A percentile compares a stretch with the other conserved stretches of the same genome.
Conservation (phyloP, 192 early-diverging fungal species). For the Gonapodya prolifera region DNA sequence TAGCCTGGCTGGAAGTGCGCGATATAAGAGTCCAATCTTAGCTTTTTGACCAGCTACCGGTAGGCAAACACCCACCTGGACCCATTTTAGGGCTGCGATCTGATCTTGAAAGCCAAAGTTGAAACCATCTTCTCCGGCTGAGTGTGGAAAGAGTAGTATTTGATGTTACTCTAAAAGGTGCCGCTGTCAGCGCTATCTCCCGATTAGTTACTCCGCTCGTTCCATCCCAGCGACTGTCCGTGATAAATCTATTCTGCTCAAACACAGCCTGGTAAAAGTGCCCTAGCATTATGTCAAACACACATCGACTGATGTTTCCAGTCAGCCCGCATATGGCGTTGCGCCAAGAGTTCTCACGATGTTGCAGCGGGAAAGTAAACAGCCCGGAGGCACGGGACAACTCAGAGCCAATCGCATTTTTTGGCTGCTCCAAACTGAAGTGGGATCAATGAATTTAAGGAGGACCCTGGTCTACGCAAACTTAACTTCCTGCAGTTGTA, state of each 20-base stretch:
- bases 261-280: conserved; percentile 15
- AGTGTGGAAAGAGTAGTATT: background rate
- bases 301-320: background rate
- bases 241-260: background rate
- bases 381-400: no score
- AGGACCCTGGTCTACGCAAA: background rate
- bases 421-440: background rate
- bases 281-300: background rate
- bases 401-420: no score
- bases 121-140: background rate
- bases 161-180: no score
- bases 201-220: background rate
- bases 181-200: no score
- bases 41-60: no score
- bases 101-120: conserved; percentile 30
- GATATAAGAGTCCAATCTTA: no score
- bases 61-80: no score
- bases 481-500: background rate
- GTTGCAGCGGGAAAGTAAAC: background rate
- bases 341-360: background rate
- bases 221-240: background rate
- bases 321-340: background rate
- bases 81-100: conserved; percentile 37
- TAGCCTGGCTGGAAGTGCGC: no score
- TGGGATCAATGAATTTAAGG: background rate